phyloP scores from a whole-genome alignment of 1,139 yeast species.

The Taphrina wiesneri region DNA sequence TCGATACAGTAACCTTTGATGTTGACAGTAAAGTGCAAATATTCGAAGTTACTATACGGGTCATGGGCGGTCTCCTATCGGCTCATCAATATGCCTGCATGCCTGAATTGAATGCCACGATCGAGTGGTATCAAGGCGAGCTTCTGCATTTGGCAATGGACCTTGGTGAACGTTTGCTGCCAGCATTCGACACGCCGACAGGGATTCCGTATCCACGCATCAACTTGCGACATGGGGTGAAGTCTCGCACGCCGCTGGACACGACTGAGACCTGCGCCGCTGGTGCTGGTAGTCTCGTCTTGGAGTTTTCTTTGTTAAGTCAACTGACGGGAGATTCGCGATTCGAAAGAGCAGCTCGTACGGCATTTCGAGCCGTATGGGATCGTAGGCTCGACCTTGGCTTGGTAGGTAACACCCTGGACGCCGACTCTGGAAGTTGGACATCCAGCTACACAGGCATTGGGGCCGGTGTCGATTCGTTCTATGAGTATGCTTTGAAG shows the following conservation, averaged over 20 bases:
- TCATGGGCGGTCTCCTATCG: constrained; percentile 87
- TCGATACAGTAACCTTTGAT: constrained; percentile 61
- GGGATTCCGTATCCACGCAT: constrained; percentile 42
- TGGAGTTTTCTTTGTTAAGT: constrained; percentile 82
- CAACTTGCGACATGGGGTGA: constrained; percentile 54
- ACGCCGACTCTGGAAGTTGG: constrained; percentile 61
- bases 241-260: constrained; percentile 68
- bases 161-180: constrained; percentile 55
- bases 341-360: constrained; percentile 63
- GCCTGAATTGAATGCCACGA: constrained; percentile 58
- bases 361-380: constrained; percentile 75
- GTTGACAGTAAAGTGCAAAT: constrained; percentile 76
- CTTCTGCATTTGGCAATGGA: constrained; percentile 73
- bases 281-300: constrained; percentile 81
- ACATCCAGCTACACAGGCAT: constrained; percentile 68
- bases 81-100: constrained; percentile 79
- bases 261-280: constrained; percentile 81
- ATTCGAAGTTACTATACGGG: constrained; percentile 89
- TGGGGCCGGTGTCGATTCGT: constrained; percentile 93
- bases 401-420: constrained; percentile 75
- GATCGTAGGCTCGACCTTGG: constrained; percentile 60
- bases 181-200: constrained; percentile 42
- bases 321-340: constrained; percentile 76
- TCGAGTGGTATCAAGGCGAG: constrained; percentile 57
- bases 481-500: constrained; percentile 84